Evolutionary conservation across 2,329 filamentous ascomycete genomes (phyloP), one percentile per base, ranked within the genome.

Genomic region (Dothistroma pini): DNA sequence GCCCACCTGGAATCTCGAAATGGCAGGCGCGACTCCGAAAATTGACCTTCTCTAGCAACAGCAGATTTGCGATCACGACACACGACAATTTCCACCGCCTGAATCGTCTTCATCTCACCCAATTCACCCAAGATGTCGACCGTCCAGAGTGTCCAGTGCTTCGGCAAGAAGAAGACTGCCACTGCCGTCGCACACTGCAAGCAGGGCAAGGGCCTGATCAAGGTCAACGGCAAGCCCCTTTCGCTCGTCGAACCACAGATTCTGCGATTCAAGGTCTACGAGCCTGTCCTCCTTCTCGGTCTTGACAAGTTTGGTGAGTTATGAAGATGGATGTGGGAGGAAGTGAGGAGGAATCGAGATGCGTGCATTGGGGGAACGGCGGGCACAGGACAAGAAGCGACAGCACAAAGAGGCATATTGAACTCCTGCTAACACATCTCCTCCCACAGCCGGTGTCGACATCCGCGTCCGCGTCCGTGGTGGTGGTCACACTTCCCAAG

Each of bases 221-320:
- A 96, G 86, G 95, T 97, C 83, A 99, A 97, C 86, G 95, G 95
- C 83, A 90, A 91, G 80, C 95, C 95, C 76, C 88, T 99, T 76
- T 84, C 85, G 77, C 90, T 97, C 76, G 90, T 96, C 75, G 90
- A 97, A 85, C 93, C 95, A 75, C 90, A 96, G 84, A 89, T 96
- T 81, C 87, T 99, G 77, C 90, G 95, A 81, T 97, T 96, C 89
- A 97, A 97, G 90, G 93, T 97, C 83, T 99, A 99, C 89, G 95
- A 99, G 84, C 95, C 95, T 75, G 84, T 99, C 81, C 89, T 99
- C 75, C 90, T 99, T 78, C 87, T 97, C 78, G 95, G 95, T 74
- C 87, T 96, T 76, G 95, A 99, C 84, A 97, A 96, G 84, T 96
- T 96, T 84, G 87, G 80, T 81, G 79, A 68, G 79, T 74, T 22